phyloP scores from a whole-genome alignment of 2,329 filamentous ascomycete species.

The Epichloe uncinata region DNA sequence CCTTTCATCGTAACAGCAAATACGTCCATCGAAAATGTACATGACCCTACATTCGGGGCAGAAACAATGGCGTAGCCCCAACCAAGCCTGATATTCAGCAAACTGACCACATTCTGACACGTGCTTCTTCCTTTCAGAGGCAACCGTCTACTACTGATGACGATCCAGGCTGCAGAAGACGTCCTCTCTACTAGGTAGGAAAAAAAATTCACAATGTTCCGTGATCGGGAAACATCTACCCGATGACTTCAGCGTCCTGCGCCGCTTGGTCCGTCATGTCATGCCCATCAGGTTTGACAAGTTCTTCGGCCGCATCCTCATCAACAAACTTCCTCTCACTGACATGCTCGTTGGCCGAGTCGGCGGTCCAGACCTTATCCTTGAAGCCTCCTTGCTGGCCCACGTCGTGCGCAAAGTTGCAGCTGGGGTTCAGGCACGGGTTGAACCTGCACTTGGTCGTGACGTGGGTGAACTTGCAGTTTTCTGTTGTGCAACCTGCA shows the following conservation, averaged over 20 bases:
- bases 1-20: constrained; percentile 9
- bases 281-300: constrained; percentile 47
- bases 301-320: constrained; percentile 53
- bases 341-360: constrained; percentile 47
- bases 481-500: constrained; percentile 65
- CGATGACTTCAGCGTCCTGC: constrained; percentile 27
- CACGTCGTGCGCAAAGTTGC: constrained; percentile 79
- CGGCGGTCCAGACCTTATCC: constrained; percentile 84
- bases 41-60: neutral
- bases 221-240: constrained; percentile 1
- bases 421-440: constrained; percentile 80
- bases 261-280: constrained; percentile 25
- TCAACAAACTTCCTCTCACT: constrained; percentile 84
- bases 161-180: neutral
- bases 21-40: constrained; percentile 9
- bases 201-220: neutral
- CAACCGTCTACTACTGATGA: neutral
- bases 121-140: neutral
- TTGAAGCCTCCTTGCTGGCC: constrained; percentile 76
- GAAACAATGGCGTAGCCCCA: neutral
- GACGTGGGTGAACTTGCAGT: constrained; percentile 84
- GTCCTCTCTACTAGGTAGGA: neutral
- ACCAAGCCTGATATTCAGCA: neutral
- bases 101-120: neutral
- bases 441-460: constrained; percentile 79